Percentiles rank a stretch among this genome's conserved stretches.
phyloP scores from a whole-genome alignment of 2,329 filamentous ascomycete species.

The Colletotrichum aenigma region DNA sequence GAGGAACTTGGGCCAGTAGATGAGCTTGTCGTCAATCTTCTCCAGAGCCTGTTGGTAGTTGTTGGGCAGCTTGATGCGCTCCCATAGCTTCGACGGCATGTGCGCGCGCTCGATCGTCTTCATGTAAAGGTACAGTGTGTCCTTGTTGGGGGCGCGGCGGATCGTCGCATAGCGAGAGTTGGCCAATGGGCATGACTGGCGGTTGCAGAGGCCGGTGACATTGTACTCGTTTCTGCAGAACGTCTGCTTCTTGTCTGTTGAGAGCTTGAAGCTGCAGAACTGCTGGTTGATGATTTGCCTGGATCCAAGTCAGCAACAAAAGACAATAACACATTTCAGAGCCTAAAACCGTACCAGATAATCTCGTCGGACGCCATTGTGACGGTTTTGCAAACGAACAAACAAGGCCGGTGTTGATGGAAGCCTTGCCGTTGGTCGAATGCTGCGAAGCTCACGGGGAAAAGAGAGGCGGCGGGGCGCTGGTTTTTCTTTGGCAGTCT shows the following conservation, averaged over 20 bases:
- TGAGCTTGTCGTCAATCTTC: slow-evolving; percentile 83
- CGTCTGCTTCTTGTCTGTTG: slow-evolving; percentile 83
- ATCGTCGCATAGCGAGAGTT: slow-evolving; percentile 94
- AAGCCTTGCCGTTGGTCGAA: slow-evolving; percentile 3
- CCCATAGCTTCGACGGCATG: slow-evolving; percentile 91
- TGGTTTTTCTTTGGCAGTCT: slow-evolving; percentile 15
- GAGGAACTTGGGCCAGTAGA: slow-evolving; percentile 95
- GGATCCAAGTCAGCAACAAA: not conserved
- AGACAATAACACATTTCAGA: not conserved
- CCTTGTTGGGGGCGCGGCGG: slow-evolving; percentile 79
- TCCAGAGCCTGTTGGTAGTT: slow-evolving; percentile 89
- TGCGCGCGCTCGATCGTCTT: slow-evolving; percentile 91
- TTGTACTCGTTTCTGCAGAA: slow-evolving; percentile 98
- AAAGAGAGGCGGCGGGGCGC: slow-evolving; percentile 19
- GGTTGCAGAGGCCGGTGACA: slow-evolving; percentile 80
- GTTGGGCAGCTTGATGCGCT: slow-evolving; percentile 84
- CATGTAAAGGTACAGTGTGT: slow-evolving; percentile 92
- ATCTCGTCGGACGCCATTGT: slow-evolving; percentile 93
- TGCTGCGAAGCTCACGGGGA: slow-evolving; percentile 8
- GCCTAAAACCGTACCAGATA: slow-evolving; percentile 62
- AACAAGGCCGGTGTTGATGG: not conserved
- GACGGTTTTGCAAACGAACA: slow-evolving; percentile 18
- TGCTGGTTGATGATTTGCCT: slow-evolving; percentile 91
- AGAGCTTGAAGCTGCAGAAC: slow-evolving; percentile 94
- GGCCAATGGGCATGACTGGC: slow-evolving; percentile 88